A percentile compares a stretch with the other conserved stretches of the same genome.
These are phyloP conservation scores for Suillus subaureus DNA, from an alignment of 768 basidiomycete genomes.

Conservation along the genomic window DNA sequence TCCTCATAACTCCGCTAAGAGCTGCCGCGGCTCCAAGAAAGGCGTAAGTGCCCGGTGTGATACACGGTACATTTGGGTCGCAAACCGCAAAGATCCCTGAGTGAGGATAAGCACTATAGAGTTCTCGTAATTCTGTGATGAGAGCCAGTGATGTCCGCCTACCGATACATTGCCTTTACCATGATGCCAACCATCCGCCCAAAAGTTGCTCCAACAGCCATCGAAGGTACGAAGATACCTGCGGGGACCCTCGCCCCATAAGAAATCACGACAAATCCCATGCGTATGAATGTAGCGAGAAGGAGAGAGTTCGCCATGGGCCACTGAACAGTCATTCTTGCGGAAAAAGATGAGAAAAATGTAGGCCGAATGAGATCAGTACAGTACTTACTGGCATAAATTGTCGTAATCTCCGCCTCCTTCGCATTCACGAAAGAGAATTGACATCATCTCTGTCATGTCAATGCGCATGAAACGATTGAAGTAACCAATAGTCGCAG, in stretches of 20 bases:
- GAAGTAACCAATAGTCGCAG: constrained; percentile 90
- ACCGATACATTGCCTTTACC: constrained; percentile 91
- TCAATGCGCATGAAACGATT: constrained; percentile 95
- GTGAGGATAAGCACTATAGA: constrained; percentile 71
- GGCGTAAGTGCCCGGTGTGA: constrained; percentile 98
- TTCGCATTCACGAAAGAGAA: constrained; percentile 95
- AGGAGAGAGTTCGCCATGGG: constrained; percentile 90
- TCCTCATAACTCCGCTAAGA: constrained; percentile 93
- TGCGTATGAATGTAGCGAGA: constrained; percentile 88
- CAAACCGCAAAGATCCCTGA: constrained; percentile 91
- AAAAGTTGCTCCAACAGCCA: constrained; percentile 98
- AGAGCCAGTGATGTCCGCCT: constrained; percentile 20
- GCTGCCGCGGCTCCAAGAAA: constrained; percentile 97
- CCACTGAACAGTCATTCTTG: constrained; percentile 90
- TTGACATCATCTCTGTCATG: constrained; percentile 96
- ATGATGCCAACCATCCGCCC: constrained; percentile 97
- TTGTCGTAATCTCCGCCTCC: constrained; percentile 89
- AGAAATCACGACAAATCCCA: constrained; percentile 83
- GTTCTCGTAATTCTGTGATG: constrained; percentile 3
- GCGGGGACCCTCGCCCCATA: constrained; percentile 97
- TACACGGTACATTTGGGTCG: constrained; percentile 90
- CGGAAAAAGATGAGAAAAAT: constrained; percentile 12
- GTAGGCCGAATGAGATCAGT: not conserved
- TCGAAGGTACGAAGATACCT: constrained; percentile 98
- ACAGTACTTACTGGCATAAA: constrained; percentile 84